Percentiles rank a stretch among this genome's conserved stretches.
phyloP scores from a whole-genome alignment of 176 grass and related monocot genomes.

The Bromus sterilis region DNA sequence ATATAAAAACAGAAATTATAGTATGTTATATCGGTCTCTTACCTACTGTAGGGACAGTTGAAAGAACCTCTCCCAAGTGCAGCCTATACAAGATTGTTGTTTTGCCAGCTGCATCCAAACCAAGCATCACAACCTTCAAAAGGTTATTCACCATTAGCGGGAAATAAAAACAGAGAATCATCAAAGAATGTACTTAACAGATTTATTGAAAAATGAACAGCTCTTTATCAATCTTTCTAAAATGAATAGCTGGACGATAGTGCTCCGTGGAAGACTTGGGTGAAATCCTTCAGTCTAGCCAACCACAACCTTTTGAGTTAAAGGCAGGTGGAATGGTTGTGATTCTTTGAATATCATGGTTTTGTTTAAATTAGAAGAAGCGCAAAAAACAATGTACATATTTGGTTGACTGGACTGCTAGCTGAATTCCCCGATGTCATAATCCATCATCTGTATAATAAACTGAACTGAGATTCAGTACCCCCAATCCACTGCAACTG shows the following conservation, averaged over 20 bases:
- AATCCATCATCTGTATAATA: background rate
- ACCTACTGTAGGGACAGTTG: conserved; percentile 89
- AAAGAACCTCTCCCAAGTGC: conserved; percentile 89
- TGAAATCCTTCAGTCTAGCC: background rate
- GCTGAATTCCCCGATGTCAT: background rate
- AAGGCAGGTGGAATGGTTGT: background rate
- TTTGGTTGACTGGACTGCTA: background rate
- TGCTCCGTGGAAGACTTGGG: background rate
- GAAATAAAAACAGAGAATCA: background rate
- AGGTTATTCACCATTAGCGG: conserved; percentile 2
- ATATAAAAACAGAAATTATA: background rate
- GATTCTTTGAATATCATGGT: background rate
- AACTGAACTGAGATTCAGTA: background rate
- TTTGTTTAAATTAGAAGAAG: background rate
- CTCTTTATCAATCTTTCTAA: no score
- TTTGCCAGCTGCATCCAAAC: conserved; percentile 89
- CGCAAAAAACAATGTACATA: background rate
- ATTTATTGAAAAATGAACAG: no score
- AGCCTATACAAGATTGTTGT: conserved; percentile 84
- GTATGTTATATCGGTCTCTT: conserved; percentile 3
- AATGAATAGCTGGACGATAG: background rate
- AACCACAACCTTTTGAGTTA: background rate
- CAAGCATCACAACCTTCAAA: conserved; percentile 89
- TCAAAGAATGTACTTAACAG: background rate
- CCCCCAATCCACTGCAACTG: background rate